These are phyloP conservation scores for Paxillus ammoniavirescens DNA, from an alignment of 768 basidiomycete genomes.

Conservation along the genomic window DNA sequence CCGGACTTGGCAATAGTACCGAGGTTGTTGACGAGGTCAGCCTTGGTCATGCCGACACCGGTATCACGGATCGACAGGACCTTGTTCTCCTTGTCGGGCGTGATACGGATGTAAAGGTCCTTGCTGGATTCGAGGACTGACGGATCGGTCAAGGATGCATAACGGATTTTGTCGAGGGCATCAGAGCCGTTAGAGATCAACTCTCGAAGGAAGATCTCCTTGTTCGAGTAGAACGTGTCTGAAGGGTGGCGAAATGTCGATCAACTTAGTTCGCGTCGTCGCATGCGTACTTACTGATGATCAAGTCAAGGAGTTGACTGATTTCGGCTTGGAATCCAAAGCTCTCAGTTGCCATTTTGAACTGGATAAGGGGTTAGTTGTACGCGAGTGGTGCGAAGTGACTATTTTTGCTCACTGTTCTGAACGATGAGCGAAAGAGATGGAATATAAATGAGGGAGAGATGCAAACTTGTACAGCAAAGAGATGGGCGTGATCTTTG, in stretches of 20 bases:
- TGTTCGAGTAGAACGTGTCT: constrained; percentile 99
- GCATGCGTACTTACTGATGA: constrained; percentile 75
- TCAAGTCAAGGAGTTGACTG: constrained; percentile 96
- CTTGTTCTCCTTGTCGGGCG: constrained; percentile 95
- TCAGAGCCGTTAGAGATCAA: constrained; percentile 96
- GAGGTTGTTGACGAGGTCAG: constrained; percentile 99
- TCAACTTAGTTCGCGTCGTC: constrained; percentile 8
- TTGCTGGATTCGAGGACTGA: constrained; percentile 85
- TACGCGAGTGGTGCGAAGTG: neutral
- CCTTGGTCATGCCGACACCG: constrained; percentile 99
- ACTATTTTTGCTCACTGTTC: constrained; percentile 13
- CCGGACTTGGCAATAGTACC: constrained; percentile 95
- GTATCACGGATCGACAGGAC: constrained; percentile 88
- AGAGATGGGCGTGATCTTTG: constrained; percentile 17
- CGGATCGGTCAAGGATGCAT: constrained; percentile 92
- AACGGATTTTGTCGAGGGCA: constrained; percentile 99
- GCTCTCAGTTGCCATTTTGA: constrained; percentile 73
- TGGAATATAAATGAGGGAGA: constrained; percentile 12
- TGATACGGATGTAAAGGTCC: constrained; percentile 93
- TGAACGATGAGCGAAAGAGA: constrained; percentile 7
- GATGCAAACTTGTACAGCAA: constrained; percentile 4
- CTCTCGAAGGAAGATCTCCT: constrained; percentile 99
- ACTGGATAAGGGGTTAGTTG: constrained; percentile 18
- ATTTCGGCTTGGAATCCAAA: constrained; percentile 99
- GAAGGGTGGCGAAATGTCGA: constrained; percentile 3